Base-by-base conservation (phyloP, 768 basidiomycete species). In the Russula lepida region DNA sequence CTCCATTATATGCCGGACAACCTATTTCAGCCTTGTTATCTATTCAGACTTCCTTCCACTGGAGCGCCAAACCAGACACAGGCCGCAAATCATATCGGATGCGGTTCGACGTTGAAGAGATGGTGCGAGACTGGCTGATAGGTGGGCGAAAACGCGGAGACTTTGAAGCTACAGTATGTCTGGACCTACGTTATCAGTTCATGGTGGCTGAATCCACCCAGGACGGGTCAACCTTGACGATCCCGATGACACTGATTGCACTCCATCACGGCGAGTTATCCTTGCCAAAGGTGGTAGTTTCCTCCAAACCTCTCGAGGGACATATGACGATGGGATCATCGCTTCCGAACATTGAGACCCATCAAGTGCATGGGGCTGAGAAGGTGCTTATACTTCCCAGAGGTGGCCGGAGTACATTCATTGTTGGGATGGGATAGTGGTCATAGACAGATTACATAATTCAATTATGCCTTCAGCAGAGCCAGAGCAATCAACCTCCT, bases 101-200 rank as follows among this genome's bases (percentile, higher is more conserved):
- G 73, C 80, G 85, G 39, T 98, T 88, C 69, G 90, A 94, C 64
- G 78, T 97, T 17, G 84, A 89, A 59, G 90, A 92, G 65, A 79
- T 84, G 72, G 79, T 84, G 19, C 84, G 83, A 52, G 88, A 91
- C 65, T 98, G 95, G 95, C 77, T 97, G 3, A 83, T 98, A 9
- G 89, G 91, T 62, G 95, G 95, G 9, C 79, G 80, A 44, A 95
- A 94, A 73, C 83, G 88, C 55, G 94, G 93, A 0, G 88, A 89
- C 66, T 95, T 91, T 67, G 56, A 79, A 19, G 89, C 88, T 3
- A 78, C 76, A 74, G 95, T 90, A 68, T 55, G 84, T 69, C 23
- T 57, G 19, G n/a, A 7, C 60, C 53, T 25, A 13, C 3, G 55
- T 48, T 28, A 19, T 30, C 32, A 48, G 46, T 1, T 35, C 25